phyloP scores from a whole-genome alignment of 768 basidiomycete species.

The Auriscalpium microsporum region DNA sequence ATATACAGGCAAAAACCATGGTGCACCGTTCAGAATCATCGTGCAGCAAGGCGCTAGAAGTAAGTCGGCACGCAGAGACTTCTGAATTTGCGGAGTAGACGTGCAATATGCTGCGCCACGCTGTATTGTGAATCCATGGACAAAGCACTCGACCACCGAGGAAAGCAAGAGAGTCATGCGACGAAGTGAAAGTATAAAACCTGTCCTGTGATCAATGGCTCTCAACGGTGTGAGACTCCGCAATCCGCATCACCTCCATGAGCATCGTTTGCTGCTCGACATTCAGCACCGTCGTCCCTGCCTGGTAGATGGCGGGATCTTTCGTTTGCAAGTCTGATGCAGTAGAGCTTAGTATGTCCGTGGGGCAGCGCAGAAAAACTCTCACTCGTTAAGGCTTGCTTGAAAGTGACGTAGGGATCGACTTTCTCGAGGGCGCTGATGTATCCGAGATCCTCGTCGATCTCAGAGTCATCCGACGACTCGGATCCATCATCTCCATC shows the following conservation, averaged over 20 bases:
- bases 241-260: slow-evolving; percentile 71
- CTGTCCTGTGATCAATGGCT: neutral
- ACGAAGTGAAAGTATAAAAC: too few species aligned
- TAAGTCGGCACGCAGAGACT: too few species aligned
- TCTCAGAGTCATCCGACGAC: slow-evolving; percentile 40
- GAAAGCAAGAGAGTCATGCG: too few species aligned
- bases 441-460: slow-evolving; percentile 80
- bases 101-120: too few species aligned
- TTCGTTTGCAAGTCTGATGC: slow-evolving; percentile 64
- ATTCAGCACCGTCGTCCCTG: slow-evolving; percentile 59
- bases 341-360: slow-evolving; percentile 1
- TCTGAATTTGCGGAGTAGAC: too few species aligned
- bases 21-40: too few species aligned
- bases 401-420: slow-evolving; percentile 72
- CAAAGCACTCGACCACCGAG: too few species aligned
- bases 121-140: too few species aligned
- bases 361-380: neutral
- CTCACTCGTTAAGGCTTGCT: slow-evolving; percentile 68
- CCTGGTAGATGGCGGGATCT: slow-evolving; percentile 59
- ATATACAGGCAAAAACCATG: too few species aligned
- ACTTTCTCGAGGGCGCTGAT: slow-evolving; percentile 77
- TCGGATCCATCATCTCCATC: slow-evolving; percentile 28
- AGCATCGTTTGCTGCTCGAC: slow-evolving; percentile 73
- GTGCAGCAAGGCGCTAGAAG: too few species aligned
- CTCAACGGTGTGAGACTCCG: neutral